phyloP scores from a whole-genome alignment of 192 early-diverging fungal species.

The Rhizophagus clarus region DNA sequence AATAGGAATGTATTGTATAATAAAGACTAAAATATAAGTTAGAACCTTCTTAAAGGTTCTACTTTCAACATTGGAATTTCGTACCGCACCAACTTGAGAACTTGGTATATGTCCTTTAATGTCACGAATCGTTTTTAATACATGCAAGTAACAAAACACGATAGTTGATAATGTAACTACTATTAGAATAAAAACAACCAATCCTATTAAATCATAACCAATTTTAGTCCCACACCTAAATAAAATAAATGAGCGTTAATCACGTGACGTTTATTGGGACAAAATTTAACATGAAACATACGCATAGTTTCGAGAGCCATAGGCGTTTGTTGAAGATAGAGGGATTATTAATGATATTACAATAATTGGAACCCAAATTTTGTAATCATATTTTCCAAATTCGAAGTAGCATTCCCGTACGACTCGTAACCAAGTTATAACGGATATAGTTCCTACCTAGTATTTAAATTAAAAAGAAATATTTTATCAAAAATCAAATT shows the following conservation, averaged over 20 bases:
- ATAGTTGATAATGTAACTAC: too few relatives aligned
- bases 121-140: too few relatives aligned
- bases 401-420: not conserved
- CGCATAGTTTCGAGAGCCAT: not conserved
- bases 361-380: not conserved
- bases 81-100: too few relatives aligned
- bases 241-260: too few relatives aligned
- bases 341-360: not conserved
- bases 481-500: too few relatives aligned
- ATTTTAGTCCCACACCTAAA: too few relatives aligned
- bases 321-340: too few relatives aligned
- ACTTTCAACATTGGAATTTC: not conserved
- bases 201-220: too few relatives aligned
- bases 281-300: not conserved
- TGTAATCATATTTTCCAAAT: slow-evolving; percentile 11
- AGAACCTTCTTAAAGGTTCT: not conserved
- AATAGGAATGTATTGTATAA: not conserved
- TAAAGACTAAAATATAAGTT: not conserved
- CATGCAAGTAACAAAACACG: too few relatives aligned
- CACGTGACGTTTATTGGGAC: too few relatives aligned
- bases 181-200: too few relatives aligned
- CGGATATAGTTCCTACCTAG: not conserved
- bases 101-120: not conserved
- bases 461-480: too few relatives aligned
- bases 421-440: not conserved